phyloP scores from a whole-genome alignment of 2,329 filamentous ascomycete species.

The Penicillium brevicompactum region DNA sequence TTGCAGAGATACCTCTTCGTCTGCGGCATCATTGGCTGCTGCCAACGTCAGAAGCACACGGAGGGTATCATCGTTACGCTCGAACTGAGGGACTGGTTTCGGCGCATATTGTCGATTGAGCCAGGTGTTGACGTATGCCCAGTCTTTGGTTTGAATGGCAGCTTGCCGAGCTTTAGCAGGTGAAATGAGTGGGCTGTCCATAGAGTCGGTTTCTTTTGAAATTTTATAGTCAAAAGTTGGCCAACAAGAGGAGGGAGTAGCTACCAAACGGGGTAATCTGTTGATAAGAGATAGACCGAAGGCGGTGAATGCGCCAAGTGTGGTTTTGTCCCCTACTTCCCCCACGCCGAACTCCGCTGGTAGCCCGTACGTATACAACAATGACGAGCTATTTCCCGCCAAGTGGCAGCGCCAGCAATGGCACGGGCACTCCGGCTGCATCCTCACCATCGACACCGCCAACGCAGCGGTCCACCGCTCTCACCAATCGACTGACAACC shows the following conservation, averaged over 20 bases:
- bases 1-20: conserved; percentile 41
- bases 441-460: conserved; percentile 35
- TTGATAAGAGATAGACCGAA: conserved; percentile 24
- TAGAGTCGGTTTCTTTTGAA: conserved; percentile 18
- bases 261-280: conserved; percentile 6
- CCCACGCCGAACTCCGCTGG: conserved; percentile 18
- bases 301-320: conserved; percentile 22
- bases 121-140: conserved; percentile 86
- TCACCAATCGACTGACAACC: conserved; percentile 79
- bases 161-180: conserved; percentile 71
- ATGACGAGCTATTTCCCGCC: conserved; percentile 42
- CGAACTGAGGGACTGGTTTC: conserved; percentile 69
- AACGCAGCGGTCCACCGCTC: conserved; percentile 57
- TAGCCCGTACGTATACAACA: conserved; percentile 9
- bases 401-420: conserved; percentile 27
- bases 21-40: conserved; percentile 71
- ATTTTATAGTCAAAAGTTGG: neutral
- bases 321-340: conserved; percentile 23
- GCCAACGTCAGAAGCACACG: conserved; percentile 73
- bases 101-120: conserved; percentile 69
- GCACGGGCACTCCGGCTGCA: conserved; percentile 25
- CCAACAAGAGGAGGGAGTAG: neutral
- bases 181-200: conserved; percentile 55
- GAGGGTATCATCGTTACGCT: conserved; percentile 83
- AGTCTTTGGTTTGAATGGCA: conserved; percentile 83